phyloP scores from a whole-genome alignment of 768 basidiomycete genomes.

The Mycena sanguinolenta region DNA sequence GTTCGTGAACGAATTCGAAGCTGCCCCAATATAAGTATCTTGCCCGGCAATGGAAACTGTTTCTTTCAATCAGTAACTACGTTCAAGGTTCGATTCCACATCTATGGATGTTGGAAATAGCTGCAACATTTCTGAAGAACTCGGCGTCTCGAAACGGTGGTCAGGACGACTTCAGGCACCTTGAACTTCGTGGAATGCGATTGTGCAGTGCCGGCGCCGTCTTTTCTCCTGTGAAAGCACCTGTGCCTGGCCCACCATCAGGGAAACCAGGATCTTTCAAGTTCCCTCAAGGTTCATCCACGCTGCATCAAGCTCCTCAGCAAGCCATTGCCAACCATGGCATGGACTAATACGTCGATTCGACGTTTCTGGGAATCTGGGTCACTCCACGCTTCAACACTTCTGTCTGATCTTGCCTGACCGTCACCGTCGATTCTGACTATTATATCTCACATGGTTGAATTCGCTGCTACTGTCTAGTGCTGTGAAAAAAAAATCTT shows the following conservation, averaged over 20 bases:
- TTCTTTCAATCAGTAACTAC: background rate
- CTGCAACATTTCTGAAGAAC: background rate
- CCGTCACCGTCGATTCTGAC: background rate
- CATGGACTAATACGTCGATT: constrained; percentile 2
- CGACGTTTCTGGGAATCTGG: background rate
- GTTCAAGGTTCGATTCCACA: constrained; percentile 8
- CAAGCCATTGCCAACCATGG: background rate
- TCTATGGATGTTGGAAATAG: background rate
- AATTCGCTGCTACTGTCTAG: background rate
- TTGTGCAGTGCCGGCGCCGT: constrained; percentile 9
- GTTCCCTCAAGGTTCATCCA: background rate
- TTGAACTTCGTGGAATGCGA: constrained; percentile 11
- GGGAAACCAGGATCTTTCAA: constrained; percentile 12
- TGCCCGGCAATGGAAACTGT: constrained; percentile 1
- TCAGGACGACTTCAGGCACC: constrained; percentile 4
- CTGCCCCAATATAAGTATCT: constrained; percentile 1
- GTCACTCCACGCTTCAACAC: constrained; percentile 6
- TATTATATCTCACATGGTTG: background rate
- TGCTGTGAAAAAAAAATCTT: background rate
- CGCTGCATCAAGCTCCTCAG: constrained; percentile 1
- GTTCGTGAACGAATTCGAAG: no score
- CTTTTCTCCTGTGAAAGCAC: constrained; percentile 14
- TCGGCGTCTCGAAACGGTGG: background rate
- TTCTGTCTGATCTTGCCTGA: constrained; percentile 18
- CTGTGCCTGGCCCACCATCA: constrained; percentile 14